Percentiles rank a stretch among this genome's conserved stretches.
Conservation (phyloP, 108 stramenopile genomes). For the Cyclotella choctawhatcheeana region DNA sequence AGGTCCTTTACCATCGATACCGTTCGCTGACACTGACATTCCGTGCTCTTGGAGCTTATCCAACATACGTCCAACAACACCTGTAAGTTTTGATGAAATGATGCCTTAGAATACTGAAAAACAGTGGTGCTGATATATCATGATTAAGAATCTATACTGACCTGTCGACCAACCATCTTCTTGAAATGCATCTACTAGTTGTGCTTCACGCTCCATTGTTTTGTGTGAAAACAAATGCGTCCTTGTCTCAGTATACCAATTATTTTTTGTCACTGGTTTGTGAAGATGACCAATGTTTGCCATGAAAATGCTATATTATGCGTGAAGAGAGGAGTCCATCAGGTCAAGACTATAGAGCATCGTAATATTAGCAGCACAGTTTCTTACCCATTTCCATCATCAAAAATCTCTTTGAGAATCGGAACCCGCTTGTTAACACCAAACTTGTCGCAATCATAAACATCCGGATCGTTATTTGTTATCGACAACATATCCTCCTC, state of each 20-base stretch:
- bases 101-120: no score
- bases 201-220: conserved; percentile 35
- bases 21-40: conserved; percentile 34
- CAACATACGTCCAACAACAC: conserved; percentile 56
- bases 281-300: conserved; percentile 12
- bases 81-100: background rate
- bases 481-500: background rate
- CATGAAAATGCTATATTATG: background rate
- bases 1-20: conserved; percentile 28
- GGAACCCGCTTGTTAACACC: conserved; percentile 41
- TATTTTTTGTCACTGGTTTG: conserved; percentile 18
- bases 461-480: background rate
- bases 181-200: conserved; percentile 39
- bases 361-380: background rate
- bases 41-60: conserved; percentile 40
- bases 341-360: background rate
- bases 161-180: conserved; percentile 35
- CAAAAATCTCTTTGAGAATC: conserved; percentile 30
- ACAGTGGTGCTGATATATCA: no score
- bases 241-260: conserved; percentile 29
- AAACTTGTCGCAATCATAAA: conserved; percentile 20
- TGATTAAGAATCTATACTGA: conserved; percentile 31
- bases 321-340: background rate
- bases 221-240: conserved; percentile 39
- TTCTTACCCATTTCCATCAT: conserved; percentile 29